These are phyloP conservation scores for Polychaeton citri DNA, from an alignment of 2,329 filamentous ascomycete species.

Conservation along the genomic window DNA sequence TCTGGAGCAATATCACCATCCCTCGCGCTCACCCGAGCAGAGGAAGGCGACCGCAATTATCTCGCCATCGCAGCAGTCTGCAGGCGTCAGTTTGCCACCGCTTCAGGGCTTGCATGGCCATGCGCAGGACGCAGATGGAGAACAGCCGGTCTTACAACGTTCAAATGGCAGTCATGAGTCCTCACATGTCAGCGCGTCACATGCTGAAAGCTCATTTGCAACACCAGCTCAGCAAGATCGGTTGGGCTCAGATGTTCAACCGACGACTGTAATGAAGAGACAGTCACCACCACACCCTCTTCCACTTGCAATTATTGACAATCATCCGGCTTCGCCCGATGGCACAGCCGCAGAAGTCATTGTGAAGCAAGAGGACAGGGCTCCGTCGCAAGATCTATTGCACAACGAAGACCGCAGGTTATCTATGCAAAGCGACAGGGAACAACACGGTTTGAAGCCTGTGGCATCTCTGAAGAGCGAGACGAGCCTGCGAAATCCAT, in stretches of 20 bases:
- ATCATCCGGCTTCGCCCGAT: conserved; percentile 3
- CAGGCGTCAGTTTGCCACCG: conserved; percentile 26
- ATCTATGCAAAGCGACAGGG: conserved; percentile 17
- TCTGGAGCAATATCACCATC: conserved; percentile 34
- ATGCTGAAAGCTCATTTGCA: too few relatives aligned
- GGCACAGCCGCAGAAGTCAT: conserved; percentile 1
- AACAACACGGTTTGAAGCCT: conserved; percentile 28
- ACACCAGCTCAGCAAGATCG: too few relatives aligned
- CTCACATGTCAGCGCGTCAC: conserved; percentile 19
- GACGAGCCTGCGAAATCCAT: conserved; percentile 25
- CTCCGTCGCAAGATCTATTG: conserved; percentile 1
- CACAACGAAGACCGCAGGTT: conserved; percentile 6
- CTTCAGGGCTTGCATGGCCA: conserved; percentile 21
- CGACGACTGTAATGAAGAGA: too few relatives aligned
- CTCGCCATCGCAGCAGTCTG: conserved; percentile 18
- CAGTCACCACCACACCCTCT: too few relatives aligned
- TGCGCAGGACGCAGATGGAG: conserved; percentile 5
- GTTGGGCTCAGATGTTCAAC: too few relatives aligned
- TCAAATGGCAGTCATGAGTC: conserved; percentile 4
- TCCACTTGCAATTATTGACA: too few relatives aligned
- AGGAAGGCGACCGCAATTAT: conserved; percentile 22
- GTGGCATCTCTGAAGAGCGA: conserved; percentile 34
- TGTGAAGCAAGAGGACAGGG: conserved; percentile 1
- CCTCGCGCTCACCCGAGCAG: conserved; percentile 31
- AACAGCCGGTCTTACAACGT: not conserved